A percentile compares a stretch with the other conserved stretches of the same genome.
These are phyloP conservation scores for Epithemia pelagica DNA, from an alignment of 108 stramenopile genomes.

Conservation along the genomic window DNA sequence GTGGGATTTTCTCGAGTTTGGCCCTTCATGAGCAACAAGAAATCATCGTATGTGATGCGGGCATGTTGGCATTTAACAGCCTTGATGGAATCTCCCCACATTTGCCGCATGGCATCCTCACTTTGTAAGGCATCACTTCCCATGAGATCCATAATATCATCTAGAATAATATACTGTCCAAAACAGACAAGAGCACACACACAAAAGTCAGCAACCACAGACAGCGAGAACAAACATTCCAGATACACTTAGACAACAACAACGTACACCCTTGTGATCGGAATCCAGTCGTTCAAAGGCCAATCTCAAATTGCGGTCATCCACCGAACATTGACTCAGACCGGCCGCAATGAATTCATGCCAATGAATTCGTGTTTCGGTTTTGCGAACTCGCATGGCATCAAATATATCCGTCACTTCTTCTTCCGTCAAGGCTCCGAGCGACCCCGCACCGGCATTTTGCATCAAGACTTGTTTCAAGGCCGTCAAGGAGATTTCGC, in stretches of 20 bases:
- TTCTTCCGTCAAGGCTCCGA: constrained; percentile 78
- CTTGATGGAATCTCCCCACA: constrained; percentile 76
- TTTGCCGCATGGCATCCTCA: constrained; percentile 67
- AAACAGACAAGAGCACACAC: not conserved
- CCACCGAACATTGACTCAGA: constrained; percentile 76
- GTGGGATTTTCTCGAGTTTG: constrained; percentile 40
- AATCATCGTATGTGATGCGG: constrained; percentile 72
- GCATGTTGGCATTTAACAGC: constrained; percentile 47
- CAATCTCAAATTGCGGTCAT: constrained; percentile 79
- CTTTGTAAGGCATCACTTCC: constrained; percentile 59
- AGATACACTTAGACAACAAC: not conserved
- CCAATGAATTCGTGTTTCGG: constrained; percentile 78
- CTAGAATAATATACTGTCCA: constrained; percentile 66
- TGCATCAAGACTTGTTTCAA: constrained; percentile 73
- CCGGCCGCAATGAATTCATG: constrained; percentile 90
- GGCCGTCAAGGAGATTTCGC: constrained; percentile 71
- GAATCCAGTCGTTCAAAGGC: constrained; percentile 81
- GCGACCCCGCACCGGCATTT: constrained; percentile 75
- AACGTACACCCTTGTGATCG: constrained; percentile 73
- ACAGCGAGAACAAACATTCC: not conserved
- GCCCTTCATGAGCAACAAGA: constrained; percentile 83
- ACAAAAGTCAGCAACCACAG: constrained; percentile 1
- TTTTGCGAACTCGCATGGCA: constrained; percentile 78
- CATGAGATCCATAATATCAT: constrained; percentile 84
- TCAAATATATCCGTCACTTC: constrained; percentile 88